A percentile compares a stretch with the other conserved stretches of the same genome.
phyloP scores from a whole-genome alignment of 208 protist genomes.

The Tritrichomonas foetus region DNA sequence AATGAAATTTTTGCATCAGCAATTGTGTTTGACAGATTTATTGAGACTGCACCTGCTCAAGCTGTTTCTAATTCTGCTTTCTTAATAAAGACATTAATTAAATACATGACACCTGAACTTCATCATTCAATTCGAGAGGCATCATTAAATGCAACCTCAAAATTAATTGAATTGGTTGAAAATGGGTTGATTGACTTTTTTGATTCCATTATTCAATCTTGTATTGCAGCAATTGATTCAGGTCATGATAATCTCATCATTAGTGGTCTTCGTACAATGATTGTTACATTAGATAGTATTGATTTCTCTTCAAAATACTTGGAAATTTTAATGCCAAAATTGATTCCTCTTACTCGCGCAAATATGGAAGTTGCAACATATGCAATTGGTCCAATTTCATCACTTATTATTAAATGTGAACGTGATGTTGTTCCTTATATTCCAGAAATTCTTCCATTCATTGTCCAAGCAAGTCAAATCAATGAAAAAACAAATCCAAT shows the following conservation, averaged over 20 bases:
- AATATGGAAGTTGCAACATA: neutral
- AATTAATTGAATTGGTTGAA: neutral
- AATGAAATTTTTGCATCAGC: neutral
- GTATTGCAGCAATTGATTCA: neutral
- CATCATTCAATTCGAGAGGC: neutral
- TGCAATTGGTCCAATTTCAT: neutral
- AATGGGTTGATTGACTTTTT: neutral
- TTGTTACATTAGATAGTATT: neutral
- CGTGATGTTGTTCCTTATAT: neutral
- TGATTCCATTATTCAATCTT: neutral
- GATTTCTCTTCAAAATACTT: neutral
- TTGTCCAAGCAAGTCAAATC: neutral
- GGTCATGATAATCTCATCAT: neutral
- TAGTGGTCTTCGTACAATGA: neutral
- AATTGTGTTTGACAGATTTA: neutral
- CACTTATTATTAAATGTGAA: neutral
- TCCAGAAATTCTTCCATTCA: neutral
- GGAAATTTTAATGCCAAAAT: neutral
- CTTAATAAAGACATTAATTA: neutral
- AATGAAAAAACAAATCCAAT: neutral
- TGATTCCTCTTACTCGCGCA: neutral
- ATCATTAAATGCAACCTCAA: neutral
- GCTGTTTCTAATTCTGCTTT: neutral
- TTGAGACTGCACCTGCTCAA: neutral
- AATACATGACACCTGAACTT: neutral